Conservation (phyloP, 1,139 yeast genomes). For the Pichia sp. region DNA sequence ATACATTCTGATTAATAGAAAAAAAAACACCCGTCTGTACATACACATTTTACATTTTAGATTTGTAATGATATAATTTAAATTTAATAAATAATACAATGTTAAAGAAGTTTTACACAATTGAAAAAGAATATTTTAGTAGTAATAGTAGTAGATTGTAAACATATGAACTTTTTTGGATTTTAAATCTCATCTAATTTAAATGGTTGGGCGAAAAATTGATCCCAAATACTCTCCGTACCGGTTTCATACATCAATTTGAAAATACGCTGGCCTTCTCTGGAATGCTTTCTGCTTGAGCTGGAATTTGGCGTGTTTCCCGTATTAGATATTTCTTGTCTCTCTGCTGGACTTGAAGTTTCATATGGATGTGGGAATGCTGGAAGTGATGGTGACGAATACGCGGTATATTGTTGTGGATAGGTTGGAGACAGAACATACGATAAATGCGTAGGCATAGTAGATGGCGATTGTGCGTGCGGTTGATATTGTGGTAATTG, state of each 20-base stretch:
- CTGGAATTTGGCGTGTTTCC: background rate
- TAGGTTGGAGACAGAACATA: background rate
- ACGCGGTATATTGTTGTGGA: background rate
- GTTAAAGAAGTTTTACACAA: background rate
- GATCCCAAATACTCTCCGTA: conserved; percentile 74
- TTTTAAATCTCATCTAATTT: conserved; percentile 15
- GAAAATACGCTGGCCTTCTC: conserved; percentile 53
- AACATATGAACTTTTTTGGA: background rate
- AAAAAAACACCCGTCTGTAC: background rate
- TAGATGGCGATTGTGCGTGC: background rate
- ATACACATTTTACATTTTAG: background rate
- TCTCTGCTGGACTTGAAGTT: background rate
- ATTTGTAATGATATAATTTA: background rate
- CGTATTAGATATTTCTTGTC: background rate
- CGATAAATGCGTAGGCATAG: background rate
- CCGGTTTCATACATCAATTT: conserved; percentile 68
- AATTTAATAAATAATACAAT: background rate
- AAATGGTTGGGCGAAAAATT: conserved; percentile 49
- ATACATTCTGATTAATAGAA: conserved; percentile 6
- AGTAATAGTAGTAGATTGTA: background rate
- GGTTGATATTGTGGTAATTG: background rate
- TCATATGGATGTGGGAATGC: background rate
- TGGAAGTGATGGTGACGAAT: background rate
- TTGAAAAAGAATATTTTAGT: background rate
- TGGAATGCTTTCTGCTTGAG: background rate